Evolutionary conservation across 352 stramenopile genomes (phyloP), one percentile per base, ranked within the genome.

Genomic region (Globisporangium solare): DNA sequence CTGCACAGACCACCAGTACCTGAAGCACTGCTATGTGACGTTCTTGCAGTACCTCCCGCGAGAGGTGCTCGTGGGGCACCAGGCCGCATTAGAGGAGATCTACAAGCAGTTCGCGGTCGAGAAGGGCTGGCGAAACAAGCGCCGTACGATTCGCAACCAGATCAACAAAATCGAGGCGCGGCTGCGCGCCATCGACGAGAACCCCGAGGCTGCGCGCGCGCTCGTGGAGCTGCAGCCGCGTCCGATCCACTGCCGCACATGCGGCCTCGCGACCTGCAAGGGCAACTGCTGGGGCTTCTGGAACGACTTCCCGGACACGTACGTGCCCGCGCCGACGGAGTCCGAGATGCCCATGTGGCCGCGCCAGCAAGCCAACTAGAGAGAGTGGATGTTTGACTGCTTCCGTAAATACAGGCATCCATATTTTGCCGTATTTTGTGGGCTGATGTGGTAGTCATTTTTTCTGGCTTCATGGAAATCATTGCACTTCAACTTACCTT

Each of bases 241-340:
- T 10, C 74, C 73, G 27, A 80, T 87, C 51, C 79, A 89, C 61
- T 89, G 79, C 53, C 79, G 79, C 42, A 89, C 79, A 7, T 89
- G 79, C 41, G 79, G 79, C 43, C 57, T 70, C 5, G 42, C 61
- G 15, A 63, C 61, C 35, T 89, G 79, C 63, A 71, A 74, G 53
- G 79, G 79, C 60, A 89, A 85, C 22, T 89, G 79, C 64, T 89
- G 79, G 79, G 79, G 79, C 12, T 89, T 89, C 54, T 89, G 79
- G 79, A 89, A 76, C 54, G 79, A 89, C 47, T 66, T 66, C 37
- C 63, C 63, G 18, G 48, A 22, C 14, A 18, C 50, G 20, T 35
- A 35, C 27, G 27, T 35, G 27, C 5, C 27, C 27, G 10, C 27
- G 27, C 27, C 27, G 10, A 35, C 27, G 27, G 27, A 35, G 27